phyloP scores from a whole-genome alignment of 2,329 filamentous ascomycete genomes.

The Alternaria burnsii region DNA sequence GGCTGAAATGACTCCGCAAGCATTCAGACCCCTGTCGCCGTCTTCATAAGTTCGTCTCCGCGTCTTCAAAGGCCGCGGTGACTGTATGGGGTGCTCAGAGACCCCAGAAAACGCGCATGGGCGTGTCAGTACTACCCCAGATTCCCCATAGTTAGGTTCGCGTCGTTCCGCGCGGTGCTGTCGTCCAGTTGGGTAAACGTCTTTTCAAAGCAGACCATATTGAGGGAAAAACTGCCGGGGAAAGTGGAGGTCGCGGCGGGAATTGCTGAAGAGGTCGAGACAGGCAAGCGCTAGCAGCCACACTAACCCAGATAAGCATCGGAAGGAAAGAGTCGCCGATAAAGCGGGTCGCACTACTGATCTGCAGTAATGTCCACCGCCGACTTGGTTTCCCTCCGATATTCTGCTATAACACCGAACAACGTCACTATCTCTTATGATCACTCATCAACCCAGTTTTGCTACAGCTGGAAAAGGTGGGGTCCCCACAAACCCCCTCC shows the following conservation, averaged over 20 bases:
- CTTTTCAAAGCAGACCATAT: constrained; percentile 13
- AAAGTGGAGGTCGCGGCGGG: constrained; percentile 17
- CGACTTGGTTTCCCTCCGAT: neutral
- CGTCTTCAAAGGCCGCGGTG: constrained; percentile 19
- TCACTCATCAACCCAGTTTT: neutral
- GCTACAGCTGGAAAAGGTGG: neutral
- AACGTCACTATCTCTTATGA: neutral
- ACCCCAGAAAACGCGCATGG: constrained; percentile 18
- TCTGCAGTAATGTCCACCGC: constrained; percentile 10
- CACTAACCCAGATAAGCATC: neutral
- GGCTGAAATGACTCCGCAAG: neutral
- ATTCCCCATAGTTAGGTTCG: constrained; percentile 30
- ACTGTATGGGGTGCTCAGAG: constrained; percentile 13
- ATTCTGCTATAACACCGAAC: neutral
- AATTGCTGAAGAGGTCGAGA: constrained; percentile 10
- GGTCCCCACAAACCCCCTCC: neutral
- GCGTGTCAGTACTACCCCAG: constrained; percentile 24
- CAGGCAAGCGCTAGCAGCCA: neutral
- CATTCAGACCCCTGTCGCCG: neutral
- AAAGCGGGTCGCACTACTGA: constrained; percentile 3
- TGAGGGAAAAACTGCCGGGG: constrained; percentile 10
- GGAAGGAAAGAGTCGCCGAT: constrained; percentile 14
- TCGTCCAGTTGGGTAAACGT: constrained; percentile 12
- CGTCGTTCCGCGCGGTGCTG: constrained; percentile 31
- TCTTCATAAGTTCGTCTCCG: neutral